Evolutionary conservation across 75 land plant species (phyloP).

Genomic region (Larix kaempferi): DNA sequence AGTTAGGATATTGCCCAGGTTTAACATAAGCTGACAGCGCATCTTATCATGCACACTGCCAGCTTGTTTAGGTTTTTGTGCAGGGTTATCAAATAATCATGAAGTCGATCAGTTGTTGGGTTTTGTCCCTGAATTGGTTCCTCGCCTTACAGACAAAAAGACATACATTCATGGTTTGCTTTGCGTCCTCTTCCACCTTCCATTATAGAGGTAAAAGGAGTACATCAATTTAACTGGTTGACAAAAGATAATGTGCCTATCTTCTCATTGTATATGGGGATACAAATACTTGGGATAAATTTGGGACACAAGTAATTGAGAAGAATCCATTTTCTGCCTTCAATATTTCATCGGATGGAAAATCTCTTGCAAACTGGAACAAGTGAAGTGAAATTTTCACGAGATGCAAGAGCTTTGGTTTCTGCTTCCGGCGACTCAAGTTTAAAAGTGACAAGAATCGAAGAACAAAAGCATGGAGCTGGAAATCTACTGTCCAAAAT

Average conservation of each 20-base stretch:
- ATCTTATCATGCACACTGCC: too few relatives aligned
- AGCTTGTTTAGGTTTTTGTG: too few relatives aligned
- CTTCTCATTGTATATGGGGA: slow-evolving; percentile 56
- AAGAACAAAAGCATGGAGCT: slow-evolving; percentile 40
- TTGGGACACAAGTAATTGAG: slow-evolving; percentile 44
- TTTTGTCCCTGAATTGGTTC: slow-evolving; percentile 74
- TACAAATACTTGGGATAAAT: slow-evolving; percentile 60
- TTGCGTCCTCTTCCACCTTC: slow-evolving; percentile 74
- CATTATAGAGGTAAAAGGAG: slow-evolving; percentile 84
- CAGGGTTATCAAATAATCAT: too few relatives aligned
- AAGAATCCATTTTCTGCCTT: slow-evolving; percentile 75
- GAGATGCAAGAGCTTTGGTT: slow-evolving; percentile 46
- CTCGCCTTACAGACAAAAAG: slow-evolving; percentile 88
- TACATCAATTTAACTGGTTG: slow-evolving; percentile 93
- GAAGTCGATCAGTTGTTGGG: too few relatives aligned
- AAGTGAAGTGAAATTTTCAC: too few relatives aligned
- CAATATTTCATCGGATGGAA: slow-evolving; percentile 76
- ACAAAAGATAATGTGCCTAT: slow-evolving; percentile 91
- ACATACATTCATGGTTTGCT: slow-evolving; percentile 98
- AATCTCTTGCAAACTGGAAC: slow-evolving; percentile 30
- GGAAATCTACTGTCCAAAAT: not conserved
- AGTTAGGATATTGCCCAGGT: too few relatives aligned
- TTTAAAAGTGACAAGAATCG: slow-evolving; percentile 66
- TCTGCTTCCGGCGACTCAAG: slow-evolving; percentile 81
- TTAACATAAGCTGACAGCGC: too few relatives aligned